Evolutionary conservation across 2,329 filamentous ascomycete species (phyloP).

Genomic region (Akanthomyces lecanii): DNA sequence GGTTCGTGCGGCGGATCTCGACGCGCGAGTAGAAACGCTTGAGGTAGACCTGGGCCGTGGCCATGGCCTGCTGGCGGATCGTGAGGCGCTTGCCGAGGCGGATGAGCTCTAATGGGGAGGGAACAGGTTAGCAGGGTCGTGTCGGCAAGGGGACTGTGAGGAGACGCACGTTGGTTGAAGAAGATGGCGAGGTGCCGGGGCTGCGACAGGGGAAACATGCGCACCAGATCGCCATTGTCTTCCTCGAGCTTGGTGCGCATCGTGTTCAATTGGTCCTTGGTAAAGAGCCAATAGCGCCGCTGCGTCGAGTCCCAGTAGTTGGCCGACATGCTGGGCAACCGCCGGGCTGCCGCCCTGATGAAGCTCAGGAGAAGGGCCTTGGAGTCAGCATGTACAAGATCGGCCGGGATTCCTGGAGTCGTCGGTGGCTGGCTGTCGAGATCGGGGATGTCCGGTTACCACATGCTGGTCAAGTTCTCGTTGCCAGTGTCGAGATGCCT

Average conservation of each 20-base stretch:
- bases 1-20: conserved; percentile 88
- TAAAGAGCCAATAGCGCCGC: conserved; percentile 84
- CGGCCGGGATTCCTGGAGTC: not conserved
- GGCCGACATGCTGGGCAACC: conserved; percentile 64
- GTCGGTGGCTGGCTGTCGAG: not conserved
- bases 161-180: conserved; percentile 74
- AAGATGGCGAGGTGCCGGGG: conserved; percentile 81
- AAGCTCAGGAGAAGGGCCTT: not conserved
- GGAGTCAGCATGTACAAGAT: not conserved
- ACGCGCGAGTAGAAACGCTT: conserved; percentile 90
- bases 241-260: conserved; percentile 74
- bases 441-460: not conserved
- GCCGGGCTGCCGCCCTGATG: not conserved
- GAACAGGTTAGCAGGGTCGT: conserved; percentile 12
- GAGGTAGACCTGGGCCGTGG: conserved; percentile 91
- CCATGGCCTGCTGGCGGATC: conserved; percentile 85
- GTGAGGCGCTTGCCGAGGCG: conserved; percentile 80
- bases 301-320: conserved; percentile 98
- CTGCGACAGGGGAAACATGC: conserved; percentile 78
- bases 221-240: conserved; percentile 67
- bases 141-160: not conserved
- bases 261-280: conserved; percentile 71
- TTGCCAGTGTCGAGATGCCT: not conserved
- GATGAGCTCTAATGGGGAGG: conserved; percentile 57
- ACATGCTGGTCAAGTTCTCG: not conserved